phyloP scores from a whole-genome alignment of 2,329 filamentous ascomycete genomes.

The Herpomyces periplanetae region DNA sequence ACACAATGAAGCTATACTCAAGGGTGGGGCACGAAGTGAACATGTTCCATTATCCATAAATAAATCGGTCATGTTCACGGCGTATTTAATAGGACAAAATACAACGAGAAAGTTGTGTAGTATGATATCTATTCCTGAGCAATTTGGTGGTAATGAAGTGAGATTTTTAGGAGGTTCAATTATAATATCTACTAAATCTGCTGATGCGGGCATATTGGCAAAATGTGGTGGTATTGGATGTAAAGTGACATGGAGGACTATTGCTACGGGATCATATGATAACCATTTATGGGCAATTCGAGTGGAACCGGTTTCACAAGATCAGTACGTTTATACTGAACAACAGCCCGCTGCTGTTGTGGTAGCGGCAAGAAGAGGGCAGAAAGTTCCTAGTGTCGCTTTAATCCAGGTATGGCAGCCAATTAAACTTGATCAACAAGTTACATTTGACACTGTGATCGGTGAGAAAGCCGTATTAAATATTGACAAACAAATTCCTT shows the following conservation, averaged over 20 bases:
- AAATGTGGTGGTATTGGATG: slow-evolving; percentile 58
- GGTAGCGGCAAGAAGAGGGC: slow-evolving; percentile 32
- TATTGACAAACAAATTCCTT: slow-evolving; percentile 38
- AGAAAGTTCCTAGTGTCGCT: slow-evolving; percentile 34
- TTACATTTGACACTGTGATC: slow-evolving; percentile 43
- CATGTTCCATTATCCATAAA: slow-evolving; percentile 24
- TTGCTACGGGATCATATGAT: slow-evolving; percentile 29
- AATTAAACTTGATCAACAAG: slow-evolving; percentile 23
- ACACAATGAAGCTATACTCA: slow-evolving; percentile 25
- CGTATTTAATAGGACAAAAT: slow-evolving; percentile 35
- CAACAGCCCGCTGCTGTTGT: slow-evolving; percentile 41
- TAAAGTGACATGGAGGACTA: slow-evolving; percentile 49
- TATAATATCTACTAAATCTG: slow-evolving; percentile 43
- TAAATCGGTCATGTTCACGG: slow-evolving; percentile 62
- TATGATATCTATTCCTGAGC: slow-evolving; percentile 21
- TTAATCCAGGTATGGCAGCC: slow-evolving; percentile 55
- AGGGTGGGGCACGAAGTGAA: slow-evolving; percentile 9
- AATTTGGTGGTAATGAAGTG: slow-evolving; percentile 24
- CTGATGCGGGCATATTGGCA: slow-evolving; percentile 26
- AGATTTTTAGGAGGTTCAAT: slow-evolving; percentile 62
- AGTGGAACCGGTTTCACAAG: slow-evolving; percentile 27
- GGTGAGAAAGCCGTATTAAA: slow-evolving; percentile 51
- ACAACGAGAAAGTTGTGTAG: slow-evolving; percentile 31
- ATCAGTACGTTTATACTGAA: slow-evolving; percentile 32
- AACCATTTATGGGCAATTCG: slow-evolving; percentile 57